A percentile compares a stretch with the other conserved stretches of the same genome.
Evolutionary conservation across 1,139 yeast genomes (phyloP).

Genomic region (Pichia sp.): DNA sequence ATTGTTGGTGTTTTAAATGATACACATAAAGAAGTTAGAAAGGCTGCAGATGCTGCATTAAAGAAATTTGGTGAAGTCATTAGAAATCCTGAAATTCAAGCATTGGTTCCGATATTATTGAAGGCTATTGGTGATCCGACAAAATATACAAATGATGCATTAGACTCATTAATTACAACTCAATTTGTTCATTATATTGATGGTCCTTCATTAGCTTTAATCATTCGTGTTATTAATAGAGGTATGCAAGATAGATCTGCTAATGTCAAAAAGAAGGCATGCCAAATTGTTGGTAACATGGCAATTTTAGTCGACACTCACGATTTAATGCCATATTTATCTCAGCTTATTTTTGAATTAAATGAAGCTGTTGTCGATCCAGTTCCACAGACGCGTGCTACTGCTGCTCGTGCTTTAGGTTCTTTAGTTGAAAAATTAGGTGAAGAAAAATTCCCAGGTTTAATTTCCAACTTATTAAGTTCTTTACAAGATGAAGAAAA

Average conservation of each 20-base stretch:
- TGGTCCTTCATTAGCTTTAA: slow-evolving; percentile 93
- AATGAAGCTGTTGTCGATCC: slow-evolving; percentile 98
- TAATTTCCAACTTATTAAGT: slow-evolving; percentile 72
- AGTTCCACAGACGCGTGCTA: slow-evolving; percentile 93
- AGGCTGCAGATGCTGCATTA: slow-evolving; percentile 85
- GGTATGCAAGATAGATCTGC: slow-evolving; percentile 96
- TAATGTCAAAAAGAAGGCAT: slow-evolving; percentile 82
- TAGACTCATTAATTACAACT: slow-evolving; percentile 79
- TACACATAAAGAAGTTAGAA: slow-evolving; percentile 92
- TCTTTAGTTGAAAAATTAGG: slow-evolving; percentile 94
- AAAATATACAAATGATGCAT: slow-evolving; percentile 76
- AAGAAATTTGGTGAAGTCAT: slow-evolving; percentile 95
- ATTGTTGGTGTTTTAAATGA: slow-evolving; percentile 93
- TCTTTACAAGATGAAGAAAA: slow-evolving; percentile 75
- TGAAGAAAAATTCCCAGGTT: slow-evolving; percentile 89
- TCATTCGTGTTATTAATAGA: slow-evolving; percentile 88
- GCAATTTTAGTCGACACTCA: slow-evolving; percentile 86
- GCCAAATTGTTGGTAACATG: slow-evolving; percentile 98
- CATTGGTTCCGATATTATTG: slow-evolving; percentile 78
- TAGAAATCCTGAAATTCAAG: slow-evolving; percentile 93
- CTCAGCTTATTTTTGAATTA: slow-evolving; percentile 68
- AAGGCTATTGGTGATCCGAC: slow-evolving; percentile 97
- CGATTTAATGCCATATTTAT: slow-evolving; percentile 80
- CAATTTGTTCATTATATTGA: slow-evolving; percentile 96
- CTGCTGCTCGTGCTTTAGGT: slow-evolving; percentile 96